These are phyloP conservation scores for Drechmeria coniospora DNA, from an alignment of 2,329 filamentous ascomycete species.

Conservation along the genomic window DNA sequence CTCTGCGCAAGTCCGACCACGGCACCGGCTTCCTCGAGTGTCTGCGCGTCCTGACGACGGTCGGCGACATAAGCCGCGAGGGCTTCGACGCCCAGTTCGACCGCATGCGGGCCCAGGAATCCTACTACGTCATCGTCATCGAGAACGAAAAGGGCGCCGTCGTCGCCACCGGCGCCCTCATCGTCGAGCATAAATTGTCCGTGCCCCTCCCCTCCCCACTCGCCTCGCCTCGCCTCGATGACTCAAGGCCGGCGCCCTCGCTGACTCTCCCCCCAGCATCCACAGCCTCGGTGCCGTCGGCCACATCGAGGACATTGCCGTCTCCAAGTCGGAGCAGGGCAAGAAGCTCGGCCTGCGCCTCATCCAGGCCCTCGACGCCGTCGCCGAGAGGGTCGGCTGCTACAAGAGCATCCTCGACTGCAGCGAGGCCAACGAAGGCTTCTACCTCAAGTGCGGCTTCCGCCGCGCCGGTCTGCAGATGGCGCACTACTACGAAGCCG, in stretches of 20 bases:
- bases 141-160: constrained; percentile 54
- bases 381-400: constrained; percentile 79
- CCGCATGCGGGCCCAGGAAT: constrained; percentile 59
- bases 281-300: constrained; percentile 71
- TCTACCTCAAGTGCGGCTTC: constrained; percentile 97
- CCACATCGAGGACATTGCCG: constrained; percentile 96
- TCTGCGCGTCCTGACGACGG: constrained; percentile 77
- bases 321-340: constrained; percentile 87
- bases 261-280: constrained; percentile 47
- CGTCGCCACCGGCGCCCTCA: constrained; percentile 79
- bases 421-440: constrained; percentile 89
- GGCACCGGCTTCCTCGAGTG: constrained; percentile 76
- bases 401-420: constrained; percentile 98
- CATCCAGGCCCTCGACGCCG: constrained; percentile 82
- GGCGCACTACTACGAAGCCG: constrained; percentile 76
- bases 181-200: constrained; percentile 90
- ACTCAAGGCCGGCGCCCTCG: too few species aligned
- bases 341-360: constrained; percentile 89
- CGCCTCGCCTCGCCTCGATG: too few species aligned
- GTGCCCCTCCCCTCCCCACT: constrained; percentile 15
- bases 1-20: constrained; percentile 66
- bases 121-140: constrained; percentile 79
- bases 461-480: constrained; percentile 85
- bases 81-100: constrained; percentile 69
- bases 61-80: constrained; percentile 67